A percentile compares a stretch with the other conserved stretches of the same genome.
These are phyloP conservation scores for Ceratobasidium sp. DNA, from an alignment of 1,284 basidiomycete genomes.

Conservation along the genomic window DNA sequence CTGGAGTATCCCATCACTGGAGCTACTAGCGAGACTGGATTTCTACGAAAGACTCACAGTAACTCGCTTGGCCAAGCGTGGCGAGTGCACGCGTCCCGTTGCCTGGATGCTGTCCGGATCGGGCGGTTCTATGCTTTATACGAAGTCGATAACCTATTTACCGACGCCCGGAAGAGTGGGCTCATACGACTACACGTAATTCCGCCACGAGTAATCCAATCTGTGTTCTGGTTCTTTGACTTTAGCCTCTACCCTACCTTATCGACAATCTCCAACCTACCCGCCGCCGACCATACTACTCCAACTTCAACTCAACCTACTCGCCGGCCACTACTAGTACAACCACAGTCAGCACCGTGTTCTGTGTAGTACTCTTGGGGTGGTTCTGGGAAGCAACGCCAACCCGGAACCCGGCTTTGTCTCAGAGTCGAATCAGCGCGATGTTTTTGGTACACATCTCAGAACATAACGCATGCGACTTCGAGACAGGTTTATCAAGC, in stretches of 20 bases:
- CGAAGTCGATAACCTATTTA: conserved; percentile 62
- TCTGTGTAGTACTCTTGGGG: conserved; percentile 52
- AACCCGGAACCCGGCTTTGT: conserved; percentile 4
- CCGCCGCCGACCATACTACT: background rate
- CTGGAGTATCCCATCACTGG: background rate
- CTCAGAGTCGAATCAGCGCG: background rate
- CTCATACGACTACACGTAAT: conserved; percentile 62
- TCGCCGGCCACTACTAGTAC: conserved; percentile 62
- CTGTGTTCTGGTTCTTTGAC: conserved; percentile 58
- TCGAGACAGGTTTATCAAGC: background rate
- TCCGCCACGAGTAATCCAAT: conserved; percentile 58
- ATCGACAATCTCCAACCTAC: conserved; percentile 46
- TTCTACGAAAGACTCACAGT: conserved; percentile 49
- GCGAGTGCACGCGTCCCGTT: conserved; percentile 41
- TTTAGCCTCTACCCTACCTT: conserved; percentile 34
- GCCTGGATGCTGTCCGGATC: conserved; percentile 60
- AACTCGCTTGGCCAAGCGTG: conserved; percentile 49
- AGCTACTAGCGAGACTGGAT: conserved; percentile 49
- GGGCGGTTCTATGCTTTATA: conserved; percentile 57
- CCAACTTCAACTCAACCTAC: conserved; percentile 60
- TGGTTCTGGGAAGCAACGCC: no score
- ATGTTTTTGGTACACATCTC: background rate
- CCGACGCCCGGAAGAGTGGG: conserved; percentile 56
- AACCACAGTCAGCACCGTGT: conserved; percentile 56
- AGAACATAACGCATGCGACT: background rate